Evolutionary conservation across 1,139 yeast genomes (phyloP), one percentile per base, ranked within the genome.

Genomic region (Hemisphaericaspora xylanilytica): DNA sequence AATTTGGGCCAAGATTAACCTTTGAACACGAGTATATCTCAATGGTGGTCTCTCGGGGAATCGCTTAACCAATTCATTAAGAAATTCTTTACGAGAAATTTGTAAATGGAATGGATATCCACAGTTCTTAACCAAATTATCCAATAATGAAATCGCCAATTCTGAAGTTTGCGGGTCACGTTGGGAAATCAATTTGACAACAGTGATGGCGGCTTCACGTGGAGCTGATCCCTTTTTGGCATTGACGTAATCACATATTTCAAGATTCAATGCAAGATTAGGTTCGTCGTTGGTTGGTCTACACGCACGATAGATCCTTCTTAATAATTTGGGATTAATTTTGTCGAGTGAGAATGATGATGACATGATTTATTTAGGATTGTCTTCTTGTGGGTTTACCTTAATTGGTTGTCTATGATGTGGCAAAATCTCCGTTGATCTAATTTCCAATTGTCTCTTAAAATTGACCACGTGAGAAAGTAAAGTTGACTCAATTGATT

Each of bases 31-130:
- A 16, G 94, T 73, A 61, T 87, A 89, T 29, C 92, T 77, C 48
- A 83, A 66, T 2, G 97, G 96, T 3, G 98, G 98, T 56, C 89
- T 79, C 58, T 90, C 97, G 2, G 98, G 97, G 65, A 92, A 94
- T 58, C 90, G 67, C 53, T 87, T 85, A 25, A 92, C 98, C 56
- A 92, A 75, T 55, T 89, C 96, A 61, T 92, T 92, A 56, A 92
- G 72, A 52, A 92, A 92, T 58, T 92, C 98, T 63, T 92, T 92
- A 46, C 97, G 78, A 7, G 96, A 86, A 39, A 92, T 87, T 65
- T 94, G 98, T 40, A 92, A 72, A 49, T 92, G 98, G 67, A 92
- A 81, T 4, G 98, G 97, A 61, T 90, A 94, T 3, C 98, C 98
- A 68, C 99, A 92, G 64, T 92, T 92, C 66, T 92, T 92, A 39